Conservation (phyloP, 345 rosid species). For the Arabidopsis arenosa region DNA sequence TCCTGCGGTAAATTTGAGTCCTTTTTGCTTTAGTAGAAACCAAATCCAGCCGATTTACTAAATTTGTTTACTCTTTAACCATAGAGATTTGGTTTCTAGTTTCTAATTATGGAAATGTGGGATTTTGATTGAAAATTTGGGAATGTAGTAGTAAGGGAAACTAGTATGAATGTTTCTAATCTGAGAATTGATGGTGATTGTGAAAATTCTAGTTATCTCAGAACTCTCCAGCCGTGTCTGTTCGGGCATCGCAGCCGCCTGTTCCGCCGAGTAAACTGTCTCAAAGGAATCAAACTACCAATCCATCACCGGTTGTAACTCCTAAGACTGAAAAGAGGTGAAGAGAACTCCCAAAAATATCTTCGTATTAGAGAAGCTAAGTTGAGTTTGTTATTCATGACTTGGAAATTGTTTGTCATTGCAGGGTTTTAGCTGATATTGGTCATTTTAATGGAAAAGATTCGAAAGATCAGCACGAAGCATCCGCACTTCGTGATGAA, state of each 20-base stretch:
- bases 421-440: conserved; percentile 66
- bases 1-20: conserved; percentile 60
- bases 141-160: conserved; percentile 27
- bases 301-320: conserved; percentile 65
- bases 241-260: conserved; percentile 58
- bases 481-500: conserved; percentile 96
- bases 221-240: conserved; percentile 59
- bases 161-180: conserved; percentile 34
- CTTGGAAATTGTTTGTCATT: conserved; percentile 33
- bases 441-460: conserved; percentile 55
- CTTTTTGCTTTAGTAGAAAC: neutral
- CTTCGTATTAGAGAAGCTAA: neutral
- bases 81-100: conserved; percentile 21
- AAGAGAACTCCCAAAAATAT: neutral
- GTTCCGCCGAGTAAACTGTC: conserved; percentile 64
- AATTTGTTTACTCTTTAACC: conserved; percentile 8
- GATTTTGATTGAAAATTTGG: conserved; percentile 22
- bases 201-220: conserved; percentile 52
- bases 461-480: conserved; percentile 68
- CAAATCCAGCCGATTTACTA: conserved; percentile 8
- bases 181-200: conserved; percentile 15
- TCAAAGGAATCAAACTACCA: conserved; percentile 45
- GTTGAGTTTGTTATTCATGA: conserved; percentile 29
- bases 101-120: conserved; percentile 39
- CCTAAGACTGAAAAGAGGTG: conserved; percentile 78